Evolutionary conservation across 495 filamentous ascomycete genomes (phyloP), one percentile per base, ranked within the genome.

Genomic region (Daldinia grandis): DNA sequence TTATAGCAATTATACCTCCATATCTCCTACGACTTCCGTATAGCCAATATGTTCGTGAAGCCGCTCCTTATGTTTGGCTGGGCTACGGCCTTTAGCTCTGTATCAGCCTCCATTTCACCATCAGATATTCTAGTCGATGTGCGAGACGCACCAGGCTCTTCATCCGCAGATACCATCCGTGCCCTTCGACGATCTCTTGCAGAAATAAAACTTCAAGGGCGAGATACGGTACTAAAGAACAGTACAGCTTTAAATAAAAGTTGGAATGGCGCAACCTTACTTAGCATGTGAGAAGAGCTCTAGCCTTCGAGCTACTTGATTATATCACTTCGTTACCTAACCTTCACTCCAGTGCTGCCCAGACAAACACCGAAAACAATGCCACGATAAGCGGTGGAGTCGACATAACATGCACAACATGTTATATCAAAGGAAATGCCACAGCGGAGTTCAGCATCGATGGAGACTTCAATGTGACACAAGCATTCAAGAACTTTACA

Each of bases 401-500:
- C 19, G 76, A 82, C 65, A 81, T 87, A 49, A 78, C 73, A 10
- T 86, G 85, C 73, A 79, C 78, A 19, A 83, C 76, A 38, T 87
- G 85, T 66, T 88, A 87, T 64, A 72, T 85, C 65, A 84, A 83
- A 44, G 85, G 85, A 54, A 65, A 66, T 9, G 82, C 80, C 10
- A 84, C 73, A 4, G 79, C 81, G 10, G 64, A 77, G 14, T 71
- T 87, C 38, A 79, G 72, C 1, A 72, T 84, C 35, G 71, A 77
- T 17, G 76, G 76, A 30, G 69, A 78, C 42, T 81, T 83, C 73
- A 79, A 84, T 35, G 75, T 80, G 30, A 76, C 64, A 33, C 68
- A 80, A 24, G 74, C 72, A 25, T 58, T 85, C 37, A 30, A 74
- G 1, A 77, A 79, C 33, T 72, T 81, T 49, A 78, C 76, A 1